phyloP scores from a whole-genome alignment of 1,284 basidiomycete species.

The Neolentinus lepideus region DNA sequence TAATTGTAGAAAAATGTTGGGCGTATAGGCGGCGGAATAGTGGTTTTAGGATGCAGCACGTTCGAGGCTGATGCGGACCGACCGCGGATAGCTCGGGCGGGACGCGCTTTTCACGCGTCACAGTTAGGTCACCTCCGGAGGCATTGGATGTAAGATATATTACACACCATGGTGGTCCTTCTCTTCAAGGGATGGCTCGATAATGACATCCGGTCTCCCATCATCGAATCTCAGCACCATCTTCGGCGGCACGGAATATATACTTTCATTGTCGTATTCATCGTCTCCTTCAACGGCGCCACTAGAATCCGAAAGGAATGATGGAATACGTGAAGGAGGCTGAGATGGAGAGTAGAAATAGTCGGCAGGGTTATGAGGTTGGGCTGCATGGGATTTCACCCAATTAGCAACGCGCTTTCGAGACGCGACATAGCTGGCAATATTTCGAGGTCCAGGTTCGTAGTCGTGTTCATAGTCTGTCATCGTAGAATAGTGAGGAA shows the following conservation, averaged over 20 bases:
- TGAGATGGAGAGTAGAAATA: not conserved
- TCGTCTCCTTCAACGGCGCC: not conserved
- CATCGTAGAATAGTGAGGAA: not conserved
- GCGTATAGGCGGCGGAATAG: not conserved
- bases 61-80: not conserved
- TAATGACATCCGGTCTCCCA: not conserved
- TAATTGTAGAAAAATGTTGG: not conserved
- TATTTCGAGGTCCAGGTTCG: not conserved
- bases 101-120: not conserved
- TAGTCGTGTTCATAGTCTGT: not conserved
- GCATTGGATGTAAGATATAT: not conserved
- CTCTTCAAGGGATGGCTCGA: not conserved
- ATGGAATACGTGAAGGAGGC: not conserved
- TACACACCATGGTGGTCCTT: not conserved
- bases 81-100: not conserved
- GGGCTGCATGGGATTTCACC: not conserved
- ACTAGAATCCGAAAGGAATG: not conserved
- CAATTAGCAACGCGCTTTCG: not conserved
- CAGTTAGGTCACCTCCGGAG: not conserved
- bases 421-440: not conserved
- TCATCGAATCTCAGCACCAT: not conserved
- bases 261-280: not conserved
- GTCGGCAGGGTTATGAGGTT: not conserved
- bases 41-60: not conserved
- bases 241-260: not conserved